A percentile compares a stretch with the other conserved stretches of the same genome.
These are phyloP conservation scores for Teratosphaeria zuluensis DNA, from an alignment of 2,329 filamentous ascomycete genomes.

Conservation along the genomic window DNA sequence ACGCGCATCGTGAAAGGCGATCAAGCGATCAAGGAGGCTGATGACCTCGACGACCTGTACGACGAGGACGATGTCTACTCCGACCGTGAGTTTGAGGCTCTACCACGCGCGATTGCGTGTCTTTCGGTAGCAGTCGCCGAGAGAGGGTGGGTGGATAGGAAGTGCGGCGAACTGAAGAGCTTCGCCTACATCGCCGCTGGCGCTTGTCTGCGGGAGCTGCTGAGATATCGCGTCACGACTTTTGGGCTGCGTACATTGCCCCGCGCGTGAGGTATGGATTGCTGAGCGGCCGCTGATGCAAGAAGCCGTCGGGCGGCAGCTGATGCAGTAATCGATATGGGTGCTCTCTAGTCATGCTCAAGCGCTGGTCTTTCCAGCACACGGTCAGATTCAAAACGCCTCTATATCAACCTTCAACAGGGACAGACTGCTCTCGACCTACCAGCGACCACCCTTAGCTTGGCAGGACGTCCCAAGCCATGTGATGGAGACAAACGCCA, in stretches of 20 bases:
- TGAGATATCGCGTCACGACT: conserved; percentile 19
- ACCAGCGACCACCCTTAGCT: too few relatives aligned
- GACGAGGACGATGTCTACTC: conserved; percentile 2
- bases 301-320: not conserved
- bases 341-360: not conserved
- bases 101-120: conserved; percentile 43
- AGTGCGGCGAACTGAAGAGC: conserved; percentile 33
- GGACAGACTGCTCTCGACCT: too few relatives aligned
- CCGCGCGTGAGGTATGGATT: not conserved
- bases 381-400: too few relatives aligned
- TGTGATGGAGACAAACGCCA: too few relatives aligned
- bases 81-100: conserved; percentile 30
- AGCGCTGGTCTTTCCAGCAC: too few relatives aligned
- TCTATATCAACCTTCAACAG: too few relatives aligned
- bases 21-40: conserved; percentile 15
- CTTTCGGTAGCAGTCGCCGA: conserved; percentile 34
- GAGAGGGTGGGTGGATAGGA: conserved; percentile 21
- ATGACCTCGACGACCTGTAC: conserved; percentile 16
- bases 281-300: not conserved
- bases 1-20: conserved; percentile 36
- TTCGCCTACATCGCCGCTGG: conserved; percentile 46
- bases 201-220: conserved; percentile 42
- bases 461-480: too few relatives aligned
- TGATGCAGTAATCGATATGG: not conserved
- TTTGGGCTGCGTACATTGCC: conserved; percentile 1